These are phyloP conservation scores for Santalum album DNA, from an alignment of 164 flowering plant genomes.

Conservation along the genomic window DNA sequence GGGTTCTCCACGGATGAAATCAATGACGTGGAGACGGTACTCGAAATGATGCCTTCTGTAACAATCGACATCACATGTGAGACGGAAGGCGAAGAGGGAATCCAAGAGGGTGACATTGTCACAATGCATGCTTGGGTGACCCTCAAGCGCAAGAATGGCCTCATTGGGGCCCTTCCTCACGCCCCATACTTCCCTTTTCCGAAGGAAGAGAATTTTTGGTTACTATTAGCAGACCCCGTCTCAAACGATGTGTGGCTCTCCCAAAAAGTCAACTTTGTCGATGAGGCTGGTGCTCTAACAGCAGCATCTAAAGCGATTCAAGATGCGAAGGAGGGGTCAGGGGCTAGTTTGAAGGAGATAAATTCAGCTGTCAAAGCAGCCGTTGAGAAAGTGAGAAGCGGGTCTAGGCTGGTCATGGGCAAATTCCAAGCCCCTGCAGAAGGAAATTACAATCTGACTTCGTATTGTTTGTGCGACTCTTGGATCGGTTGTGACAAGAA, in stretches of 20 bases:
- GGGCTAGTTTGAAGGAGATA: slow-evolving; percentile 52
- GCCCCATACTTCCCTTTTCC: slow-evolving; percentile 81
- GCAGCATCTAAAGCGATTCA: slow-evolving; percentile 69
- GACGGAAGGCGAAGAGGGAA: slow-evolving; percentile 95
- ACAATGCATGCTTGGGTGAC: slow-evolving; percentile 86
- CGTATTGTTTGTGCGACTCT: slow-evolving; percentile 69
- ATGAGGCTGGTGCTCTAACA: slow-evolving; percentile 71
- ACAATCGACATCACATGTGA: slow-evolving; percentile 64
- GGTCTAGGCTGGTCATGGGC: slow-evolving; percentile 70
- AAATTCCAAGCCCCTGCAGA: slow-evolving; percentile 80
- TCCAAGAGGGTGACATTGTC: slow-evolving; percentile 92
- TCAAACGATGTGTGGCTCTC: slow-evolving; percentile 82
- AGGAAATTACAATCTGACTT: slow-evolving; percentile 68
- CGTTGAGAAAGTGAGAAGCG: slow-evolving; percentile 59
- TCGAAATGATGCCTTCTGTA: slow-evolving; percentile 77
- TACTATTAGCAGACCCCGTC: slow-evolving; percentile 66
- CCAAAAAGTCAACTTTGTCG: slow-evolving; percentile 74
- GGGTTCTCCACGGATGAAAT: slow-evolving; percentile 63
- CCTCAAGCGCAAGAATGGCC: slow-evolving; percentile 64
- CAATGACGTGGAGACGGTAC: slow-evolving; percentile 70
- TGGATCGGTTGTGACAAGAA: slow-evolving; percentile 89
- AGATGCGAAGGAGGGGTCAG: slow-evolving; percentile 68
- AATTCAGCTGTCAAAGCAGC: slow-evolving; percentile 55
- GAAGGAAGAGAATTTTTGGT: slow-evolving; percentile 91
- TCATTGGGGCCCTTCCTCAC: slow-evolving; percentile 78